phyloP scores from a whole-genome alignment of 768 basidiomycete genomes.

The Flagelloscypha sp. region DNA sequence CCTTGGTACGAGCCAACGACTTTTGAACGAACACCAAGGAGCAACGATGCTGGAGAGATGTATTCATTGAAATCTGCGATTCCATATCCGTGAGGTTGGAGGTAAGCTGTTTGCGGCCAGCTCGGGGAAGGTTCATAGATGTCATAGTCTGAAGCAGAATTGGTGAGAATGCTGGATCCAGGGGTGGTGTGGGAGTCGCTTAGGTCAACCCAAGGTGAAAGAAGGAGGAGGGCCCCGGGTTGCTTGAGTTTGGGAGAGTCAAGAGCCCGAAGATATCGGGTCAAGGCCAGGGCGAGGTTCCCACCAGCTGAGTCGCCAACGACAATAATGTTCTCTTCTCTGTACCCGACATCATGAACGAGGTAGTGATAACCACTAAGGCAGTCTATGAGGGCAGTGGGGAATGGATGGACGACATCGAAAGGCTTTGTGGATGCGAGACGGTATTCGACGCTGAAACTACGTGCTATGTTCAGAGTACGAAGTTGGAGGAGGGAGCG shows the following conservation, averaged over 20 bases:
- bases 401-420: slow-evolving; percentile 32
- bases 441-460: slow-evolving; percentile 41
- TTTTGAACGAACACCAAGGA: slow-evolving; percentile 20
- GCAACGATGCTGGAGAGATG: slow-evolving; percentile 51
- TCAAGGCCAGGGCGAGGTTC: slow-evolving; percentile 33
- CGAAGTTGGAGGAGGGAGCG: slow-evolving; percentile 20
- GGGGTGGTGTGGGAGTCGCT: slow-evolving; percentile 30
- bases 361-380: slow-evolving; percentile 46
- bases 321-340: slow-evolving; percentile 34
- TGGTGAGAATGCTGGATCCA: slow-evolving; percentile 28
- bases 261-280: slow-evolving; percentile 24
- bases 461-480: slow-evolving; percentile 21
- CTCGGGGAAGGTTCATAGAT: slow-evolving; percentile 6
- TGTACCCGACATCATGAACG: slow-evolving; percentile 30
- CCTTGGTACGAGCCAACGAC: slow-evolving; percentile 38
- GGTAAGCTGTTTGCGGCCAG: slow-evolving; percentile 25
- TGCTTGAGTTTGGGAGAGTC: slow-evolving; percentile 9
- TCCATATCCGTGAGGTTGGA: slow-evolving; percentile 39
- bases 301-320: slow-evolving; percentile 51
- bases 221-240: slow-evolving; percentile 23
- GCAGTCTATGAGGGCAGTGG: slow-evolving; percentile 44
- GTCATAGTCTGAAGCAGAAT: slow-evolving; percentile 28
- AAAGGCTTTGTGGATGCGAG: slow-evolving; percentile 24
- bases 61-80: slow-evolving; percentile 42
- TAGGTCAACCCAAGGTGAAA: slow-evolving; percentile 41